Evolutionary conservation across 2,329 filamentous ascomycete genomes (phyloP), one percentile per base, ranked within the genome.

Genomic region (Phialophora tarda): DNA sequence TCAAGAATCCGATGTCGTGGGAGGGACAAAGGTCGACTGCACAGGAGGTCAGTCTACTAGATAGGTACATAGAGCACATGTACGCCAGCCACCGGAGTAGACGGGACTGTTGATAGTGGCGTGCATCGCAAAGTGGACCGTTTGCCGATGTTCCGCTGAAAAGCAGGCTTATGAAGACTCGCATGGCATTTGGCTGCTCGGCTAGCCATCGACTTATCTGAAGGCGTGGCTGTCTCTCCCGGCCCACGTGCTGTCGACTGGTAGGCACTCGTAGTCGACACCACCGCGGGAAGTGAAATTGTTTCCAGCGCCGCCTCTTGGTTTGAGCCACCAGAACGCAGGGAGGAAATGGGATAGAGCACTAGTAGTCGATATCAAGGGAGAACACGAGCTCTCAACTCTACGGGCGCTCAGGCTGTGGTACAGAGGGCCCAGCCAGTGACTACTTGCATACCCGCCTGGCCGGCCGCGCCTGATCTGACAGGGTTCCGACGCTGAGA

Each of bases 191-290:
- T 57, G 26, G 58, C 41, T 34, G 58, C 47, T 60, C 58, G 58
- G 58, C 58, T 60, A 60, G 47, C 58, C 58, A 60, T 60, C 44
- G 38, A 58, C 41, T 48, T 60, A 41, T 50, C 44, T 60, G n/a
- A 50, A 6, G 34, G 26, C 51, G 24, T 54, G 58, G 10, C 14
- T 24, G 48, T 51, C 44, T 51, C 10, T n/a, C 47, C 50, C 50
- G n/a, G 59, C 59, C 59, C 59, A 61, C 59, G 59, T 53, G 59
- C 59, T 30, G n/a, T 55, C 28, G 10, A 12, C 2, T 34, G 10
- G 32, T 34, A 11, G 30, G 30, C 30, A 30, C 6, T 30, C 28
- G 28, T 30, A 26, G 24, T 17, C 50, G 17, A 21, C 17, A 24
- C 12, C 51, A 23, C 2, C 28, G 24, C 21, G 10, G 28, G 26